phyloP scores from a whole-genome alignment of 352 stramenopile genomes.

The Globisporangium mamillatum region DNA sequence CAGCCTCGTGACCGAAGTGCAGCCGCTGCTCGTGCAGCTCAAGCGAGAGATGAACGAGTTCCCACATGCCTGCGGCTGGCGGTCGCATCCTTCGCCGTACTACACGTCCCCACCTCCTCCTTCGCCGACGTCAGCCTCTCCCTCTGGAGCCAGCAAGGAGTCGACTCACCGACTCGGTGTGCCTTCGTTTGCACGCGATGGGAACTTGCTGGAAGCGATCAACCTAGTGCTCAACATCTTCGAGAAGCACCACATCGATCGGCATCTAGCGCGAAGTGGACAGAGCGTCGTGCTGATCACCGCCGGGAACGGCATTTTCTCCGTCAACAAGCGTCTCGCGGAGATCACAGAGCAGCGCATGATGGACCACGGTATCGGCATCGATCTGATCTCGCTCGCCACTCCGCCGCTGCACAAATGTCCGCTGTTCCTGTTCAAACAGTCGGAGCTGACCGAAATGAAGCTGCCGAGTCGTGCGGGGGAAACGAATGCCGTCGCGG shows the following conservation, averaged over 20 bases:
- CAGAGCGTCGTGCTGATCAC: conserved; percentile 97
- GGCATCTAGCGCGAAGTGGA: conserved; percentile 93
- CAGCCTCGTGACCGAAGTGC: conserved; percentile 62
- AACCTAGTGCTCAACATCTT: conserved; percentile 99
- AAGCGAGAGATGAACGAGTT: conserved; percentile 82
- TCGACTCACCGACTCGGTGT: conserved; percentile 34
- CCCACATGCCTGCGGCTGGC: conserved; percentile 65
- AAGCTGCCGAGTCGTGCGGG: conserved; percentile 47
- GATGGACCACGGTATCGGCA: conserved; percentile 99
- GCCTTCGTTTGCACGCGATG: conserved; percentile 69
- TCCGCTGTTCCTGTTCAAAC: conserved; percentile 96
- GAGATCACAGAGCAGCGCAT: conserved; percentile 98
- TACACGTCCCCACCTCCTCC: conserved; percentile 23
- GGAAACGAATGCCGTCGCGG: conserved; percentile 24
- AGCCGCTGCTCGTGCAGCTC: conserved; percentile 63
- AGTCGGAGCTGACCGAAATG: conserved; percentile 65
- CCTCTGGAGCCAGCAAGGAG: conserved; percentile 1
- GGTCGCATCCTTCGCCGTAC: conserved; percentile 34
- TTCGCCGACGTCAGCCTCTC: conserved; percentile 11
- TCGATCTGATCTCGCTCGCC: conserved; percentile 95
- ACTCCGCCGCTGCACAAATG: conserved; percentile 96
- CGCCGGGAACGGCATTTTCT: conserved; percentile 95
- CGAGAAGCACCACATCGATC: conserved; percentile 98
- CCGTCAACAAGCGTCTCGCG: conserved; percentile 93
- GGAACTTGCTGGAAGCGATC: conserved; percentile 97